Evolutionary conservation across 2,329 filamentous ascomycete species (phyloP).

Genomic region (Byssochlamys sp.): DNA sequence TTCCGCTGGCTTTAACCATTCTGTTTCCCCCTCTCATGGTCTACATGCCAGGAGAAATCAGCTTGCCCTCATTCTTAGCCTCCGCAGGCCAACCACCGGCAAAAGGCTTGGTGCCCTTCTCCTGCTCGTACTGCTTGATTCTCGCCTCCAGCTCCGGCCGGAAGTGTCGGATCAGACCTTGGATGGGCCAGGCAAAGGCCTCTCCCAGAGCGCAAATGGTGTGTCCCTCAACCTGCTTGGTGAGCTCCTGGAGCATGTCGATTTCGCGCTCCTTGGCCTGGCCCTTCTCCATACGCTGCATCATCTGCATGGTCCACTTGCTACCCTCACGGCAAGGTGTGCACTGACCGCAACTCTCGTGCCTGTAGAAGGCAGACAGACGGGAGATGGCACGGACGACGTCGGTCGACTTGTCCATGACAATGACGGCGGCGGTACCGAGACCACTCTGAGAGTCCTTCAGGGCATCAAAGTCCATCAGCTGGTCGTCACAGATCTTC

Average conservation of each 20-base stretch:
- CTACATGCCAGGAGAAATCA: slow-evolving; percentile 86
- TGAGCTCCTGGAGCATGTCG: slow-evolving; percentile 98
- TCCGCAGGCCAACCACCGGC: slow-evolving; percentile 82
- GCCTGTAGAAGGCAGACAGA: slow-evolving; percentile 92
- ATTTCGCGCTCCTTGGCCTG: slow-evolving; percentile 84
- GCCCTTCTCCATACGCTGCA: slow-evolving; percentile 89
- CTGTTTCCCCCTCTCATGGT: slow-evolving; percentile 35
- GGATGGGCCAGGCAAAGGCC: slow-evolving; percentile 96
- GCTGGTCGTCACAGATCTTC: slow-evolving; percentile 77
- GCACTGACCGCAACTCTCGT: slow-evolving; percentile 97
- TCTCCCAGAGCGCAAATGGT: slow-evolving; percentile 97
- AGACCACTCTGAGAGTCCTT: slow-evolving; percentile 97
- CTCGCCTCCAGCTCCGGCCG: slow-evolving; percentile 86
- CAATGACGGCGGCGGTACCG: slow-evolving; percentile 92
- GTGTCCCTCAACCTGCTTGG: slow-evolving; percentile 98
- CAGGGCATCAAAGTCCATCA: slow-evolving; percentile 98
- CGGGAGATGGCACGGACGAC: slow-evolving; percentile 88
- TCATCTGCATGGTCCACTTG: slow-evolving; percentile 99
- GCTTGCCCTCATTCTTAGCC: slow-evolving; percentile 64
- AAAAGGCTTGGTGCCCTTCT: slow-evolving; percentile 57
- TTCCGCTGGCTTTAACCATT: not conserved
- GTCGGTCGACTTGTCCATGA: slow-evolving; percentile 97
- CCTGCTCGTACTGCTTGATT: slow-evolving; percentile 68
- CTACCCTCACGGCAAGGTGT: slow-evolving; percentile 98
- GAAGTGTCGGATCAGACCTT: slow-evolving; percentile 97